These are phyloP conservation scores for Aspergillus fumigatiaffinis DNA, from an alignment of 2,329 filamentous ascomycete genomes.

Conservation along the genomic window DNA sequence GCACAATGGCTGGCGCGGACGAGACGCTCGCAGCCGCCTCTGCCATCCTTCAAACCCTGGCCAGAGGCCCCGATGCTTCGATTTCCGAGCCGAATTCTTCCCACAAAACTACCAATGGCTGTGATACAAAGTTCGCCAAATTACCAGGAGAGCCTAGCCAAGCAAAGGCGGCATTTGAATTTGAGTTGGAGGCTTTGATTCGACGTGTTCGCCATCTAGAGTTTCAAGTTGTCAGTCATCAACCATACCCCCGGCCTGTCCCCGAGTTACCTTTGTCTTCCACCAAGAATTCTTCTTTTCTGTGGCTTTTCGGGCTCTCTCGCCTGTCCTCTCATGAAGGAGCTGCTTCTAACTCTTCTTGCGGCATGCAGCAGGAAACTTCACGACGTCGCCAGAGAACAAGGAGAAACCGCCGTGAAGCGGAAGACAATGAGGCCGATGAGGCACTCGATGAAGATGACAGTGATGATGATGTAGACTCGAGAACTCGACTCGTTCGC, in stretches of 20 bases:
- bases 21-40: conserved; percentile 47
- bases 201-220: conserved; percentile 78
- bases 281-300: conserved; percentile 43
- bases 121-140: conserved; percentile 53
- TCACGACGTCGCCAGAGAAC: conserved; percentile 34
- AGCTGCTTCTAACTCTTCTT: conserved; percentile 33
- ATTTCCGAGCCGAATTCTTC: conserved; percentile 28
- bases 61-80: conserved; percentile 29
- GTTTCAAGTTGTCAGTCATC: conserved; percentile 60
- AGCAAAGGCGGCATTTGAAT: conserved; percentile 75
- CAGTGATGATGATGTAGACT: conserved; percentile 48
- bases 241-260: conserved; percentile 69
- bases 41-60: conserved; percentile 44
- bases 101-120: conserved; percentile 44
- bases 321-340: conserved; percentile 30
- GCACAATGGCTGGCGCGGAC: conserved; percentile 45
- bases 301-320: conserved; percentile 33
- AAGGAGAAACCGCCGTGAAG: conserved; percentile 31
- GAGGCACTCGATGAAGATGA: conserved; percentile 34
- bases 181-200: conserved; percentile 74
- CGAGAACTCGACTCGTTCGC: conserved; percentile 52
- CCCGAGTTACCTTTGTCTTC: conserved; percentile 63
- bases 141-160: conserved; percentile 73
- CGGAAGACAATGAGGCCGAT: conserved; percentile 25
- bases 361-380: conserved; percentile 35